Evolutionary conservation across 2,329 filamentous ascomycete species (phyloP).

Genomic region (Microsporum audouinii): DNA sequence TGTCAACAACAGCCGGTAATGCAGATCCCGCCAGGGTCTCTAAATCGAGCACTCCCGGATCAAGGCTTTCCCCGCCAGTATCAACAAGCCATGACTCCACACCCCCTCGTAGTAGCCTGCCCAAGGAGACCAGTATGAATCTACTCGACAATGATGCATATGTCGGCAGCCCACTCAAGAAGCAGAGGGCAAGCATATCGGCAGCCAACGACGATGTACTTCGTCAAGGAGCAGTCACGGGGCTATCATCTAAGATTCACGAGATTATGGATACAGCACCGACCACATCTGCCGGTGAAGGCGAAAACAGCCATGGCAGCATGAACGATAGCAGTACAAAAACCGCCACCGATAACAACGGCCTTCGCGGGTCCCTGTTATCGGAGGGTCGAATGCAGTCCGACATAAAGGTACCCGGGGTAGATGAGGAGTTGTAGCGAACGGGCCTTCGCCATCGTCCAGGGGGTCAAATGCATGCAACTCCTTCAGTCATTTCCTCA

Average conservation of each 20-base stretch:
- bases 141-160: slow-evolving; percentile 26
- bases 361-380: not conserved
- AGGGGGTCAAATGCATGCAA: not conserved
- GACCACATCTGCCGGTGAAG: not conserved
- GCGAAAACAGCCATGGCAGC: not conserved
- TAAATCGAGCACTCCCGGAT: slow-evolving; percentile 30
- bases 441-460: not conserved
- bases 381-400: slow-evolving; percentile 6
- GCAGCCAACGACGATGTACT: slow-evolving; percentile 32
- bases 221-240: slow-evolving; percentile 31
- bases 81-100: slow-evolving; percentile 25
- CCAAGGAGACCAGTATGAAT: slow-evolving; percentile 13
- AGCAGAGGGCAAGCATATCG: slow-evolving; percentile 37
- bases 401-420: slow-evolving; percentile 5
- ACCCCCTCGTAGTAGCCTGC: slow-evolving; percentile 21
- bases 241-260: slow-evolving; percentile 29
- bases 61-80: slow-evolving; percentile 28
- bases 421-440: slow-evolving; percentile 10
- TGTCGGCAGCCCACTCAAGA: slow-evolving; percentile 38
- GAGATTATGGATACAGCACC: slow-evolving; percentile 23
- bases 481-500: not conserved
- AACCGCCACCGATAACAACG: not conserved
- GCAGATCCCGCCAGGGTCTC: slow-evolving; percentile 30
- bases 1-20: slow-evolving; percentile 27
- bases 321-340: not conserved